Evolutionary conservation across 805 yeast species (phyloP), one percentile per base, ranked within the genome.

Genomic region (Metschnikowia santaceciliae): DNA sequence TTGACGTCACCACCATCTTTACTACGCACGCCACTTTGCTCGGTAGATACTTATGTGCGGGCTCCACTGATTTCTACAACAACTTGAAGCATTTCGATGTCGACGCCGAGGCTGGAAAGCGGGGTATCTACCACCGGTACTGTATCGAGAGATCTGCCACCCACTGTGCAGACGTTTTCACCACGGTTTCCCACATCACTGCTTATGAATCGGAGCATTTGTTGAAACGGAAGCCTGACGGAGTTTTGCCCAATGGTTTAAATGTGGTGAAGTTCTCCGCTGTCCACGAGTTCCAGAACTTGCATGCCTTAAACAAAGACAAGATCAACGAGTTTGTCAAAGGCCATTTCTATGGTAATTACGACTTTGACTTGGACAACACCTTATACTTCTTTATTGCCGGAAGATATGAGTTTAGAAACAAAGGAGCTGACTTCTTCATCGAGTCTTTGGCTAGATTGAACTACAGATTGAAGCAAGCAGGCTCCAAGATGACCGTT

Each of bases 101-200:
- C 46, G 99, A 92, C 68, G 90, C 92, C 33, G 99, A 92, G 71
- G 98, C 98, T 11, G 99, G 99, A 19, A 91, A 90, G 70, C 79
- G 98, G 60, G 99, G 99, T 49, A 92, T 92, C 61, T 92, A 92
- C 71, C 99, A 92, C 68, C 80, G 99, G 56, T 94, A 92, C 69
- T 92, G 99, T 70, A 87, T 92, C 57, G 99, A 92, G 74, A 80
- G 99, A 53, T 91, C 96, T 6, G 97, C 97, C 14, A 90, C 97
- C 15, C 98, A 92, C 67, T 79, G 94, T 13, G 90, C 96, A 6
- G 99, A 92, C 68, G 99, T 92, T 20, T 92, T 92, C 74, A 92
- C 99, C 35, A 94, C 99, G 0, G 99, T 92, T 10, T 89, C 96
- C 10, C 96, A 92, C 65, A 94, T 92, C 61, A 92, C 99, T n/a